These are phyloP conservation scores for Penicillium waksmanii DNA, from an alignment of 495 filamentous ascomycete species.

Conservation along the genomic window DNA sequence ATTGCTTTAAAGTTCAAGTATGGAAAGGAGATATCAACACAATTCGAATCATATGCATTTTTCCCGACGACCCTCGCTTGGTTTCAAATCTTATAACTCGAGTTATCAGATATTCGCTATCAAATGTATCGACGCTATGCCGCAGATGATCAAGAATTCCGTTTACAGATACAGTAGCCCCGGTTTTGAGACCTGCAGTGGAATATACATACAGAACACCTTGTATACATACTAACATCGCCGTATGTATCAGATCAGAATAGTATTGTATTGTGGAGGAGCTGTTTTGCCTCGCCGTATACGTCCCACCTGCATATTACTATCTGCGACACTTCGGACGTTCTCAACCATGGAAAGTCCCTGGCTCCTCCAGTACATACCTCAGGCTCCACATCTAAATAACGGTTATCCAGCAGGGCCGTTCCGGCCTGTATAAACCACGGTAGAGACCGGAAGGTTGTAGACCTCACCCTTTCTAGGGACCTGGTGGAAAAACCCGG, in stretches of 20 bases:
- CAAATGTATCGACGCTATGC: not conserved
- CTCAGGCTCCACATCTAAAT: conserved; percentile 26
- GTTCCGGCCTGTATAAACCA: conserved; percentile 29
- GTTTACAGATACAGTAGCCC: not conserved
- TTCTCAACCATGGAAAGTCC: conserved; percentile 22
- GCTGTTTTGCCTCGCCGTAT: conserved; percentile 2
- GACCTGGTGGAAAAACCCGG: not conserved
- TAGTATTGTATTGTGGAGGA: conserved; percentile 10
- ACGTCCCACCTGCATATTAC: conserved; percentile 13
- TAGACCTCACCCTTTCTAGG: conserved; percentile 6
- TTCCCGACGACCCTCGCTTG: no score
- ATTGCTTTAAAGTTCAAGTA: not conserved
- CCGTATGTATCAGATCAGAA: conserved; percentile 12
- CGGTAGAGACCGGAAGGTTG: conserved; percentile 14
- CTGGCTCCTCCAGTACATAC: conserved; percentile 15
- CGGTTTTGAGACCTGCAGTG: conserved; percentile 16
- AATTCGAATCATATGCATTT: no score
- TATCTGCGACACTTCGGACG: conserved; percentile 11
- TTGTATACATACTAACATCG: not conserved
- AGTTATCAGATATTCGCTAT: no score
- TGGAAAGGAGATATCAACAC: no score
- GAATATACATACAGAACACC: conserved; percentile 15
- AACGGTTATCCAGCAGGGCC: conserved; percentile 34
- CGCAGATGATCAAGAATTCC: not conserved
- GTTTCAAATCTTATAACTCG: no score